A percentile compares a stretch with the other conserved stretches of the same genome.
phyloP scores from a whole-genome alignment of 768 basidiomycete genomes.

The Tricholoma furcatifolium region DNA sequence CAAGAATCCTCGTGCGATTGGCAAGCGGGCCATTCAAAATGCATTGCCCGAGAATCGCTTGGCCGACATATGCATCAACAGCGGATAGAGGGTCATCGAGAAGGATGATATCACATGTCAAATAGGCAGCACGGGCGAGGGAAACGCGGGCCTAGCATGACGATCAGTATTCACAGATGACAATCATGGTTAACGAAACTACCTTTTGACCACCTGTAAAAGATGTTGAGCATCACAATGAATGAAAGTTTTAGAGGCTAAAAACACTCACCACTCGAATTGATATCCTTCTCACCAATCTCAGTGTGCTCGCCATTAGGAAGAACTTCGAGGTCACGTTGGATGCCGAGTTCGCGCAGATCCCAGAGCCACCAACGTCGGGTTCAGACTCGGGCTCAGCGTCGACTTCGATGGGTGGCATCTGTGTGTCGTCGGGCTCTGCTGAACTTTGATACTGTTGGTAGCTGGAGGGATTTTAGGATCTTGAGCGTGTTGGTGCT shows the following conservation, averaged over 20 bases:
- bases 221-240: too few species aligned
- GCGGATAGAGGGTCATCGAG: slow-evolving; percentile 83
- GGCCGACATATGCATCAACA: too few species aligned
- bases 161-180: not conserved
- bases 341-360: too few species aligned
- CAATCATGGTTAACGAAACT: too few species aligned
- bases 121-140: too few species aligned
- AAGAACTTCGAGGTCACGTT: slow-evolving; percentile 69
- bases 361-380: too few species aligned
- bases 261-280: slow-evolving; percentile 48
- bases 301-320: too few species aligned
- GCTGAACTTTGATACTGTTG: slow-evolving; percentile 14
- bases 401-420: too few species aligned
- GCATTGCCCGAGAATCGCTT: slow-evolving; percentile 61
- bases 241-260: not conserved
- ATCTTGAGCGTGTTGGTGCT: slow-evolving; percentile 76
- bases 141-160: slow-evolving; percentile 56
- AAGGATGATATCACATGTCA: slow-evolving; percentile 67
- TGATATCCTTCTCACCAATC: slow-evolving; percentile 79
- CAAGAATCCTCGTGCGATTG: slow-evolving; percentile 56
- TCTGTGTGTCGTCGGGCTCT: too few species aligned
- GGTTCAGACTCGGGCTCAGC: too few species aligned
- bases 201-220: slow-evolving; percentile 43
- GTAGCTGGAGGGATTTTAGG: slow-evolving; percentile 64
- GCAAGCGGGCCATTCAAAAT: slow-evolving; percentile 52